Evolutionary conservation across 2,329 filamentous ascomycete genomes (phyloP).

Genomic region (Thermoascus crustaceus): DNA sequence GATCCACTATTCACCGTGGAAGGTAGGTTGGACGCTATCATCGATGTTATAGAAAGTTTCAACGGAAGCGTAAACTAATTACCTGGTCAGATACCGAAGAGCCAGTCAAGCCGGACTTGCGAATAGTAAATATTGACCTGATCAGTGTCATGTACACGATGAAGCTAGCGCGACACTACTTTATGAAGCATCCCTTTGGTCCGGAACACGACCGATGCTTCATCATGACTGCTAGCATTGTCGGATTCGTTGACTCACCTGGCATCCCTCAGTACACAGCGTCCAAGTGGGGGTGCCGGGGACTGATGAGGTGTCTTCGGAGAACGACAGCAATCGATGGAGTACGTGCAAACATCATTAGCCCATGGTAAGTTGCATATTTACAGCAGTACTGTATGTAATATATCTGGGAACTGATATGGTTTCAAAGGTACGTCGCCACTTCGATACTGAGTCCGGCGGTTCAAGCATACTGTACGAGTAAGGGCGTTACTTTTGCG

Average conservation of each 20-base stretch:
- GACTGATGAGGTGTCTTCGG: background rate
- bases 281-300: background rate
- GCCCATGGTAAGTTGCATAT: background rate
- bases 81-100: background rate
- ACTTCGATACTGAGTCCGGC: background rate
- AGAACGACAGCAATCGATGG: background rate
- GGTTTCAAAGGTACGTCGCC: background rate
- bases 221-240: background rate
- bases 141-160: background rate
- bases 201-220: background rate
- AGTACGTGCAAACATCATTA: background rate
- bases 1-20: slow-evolving; percentile 10
- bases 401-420: background rate
- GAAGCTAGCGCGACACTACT: background rate
- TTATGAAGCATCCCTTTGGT: background rate
- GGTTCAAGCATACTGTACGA: background rate
- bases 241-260: background rate
- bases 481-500: background rate
- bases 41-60: background rate
- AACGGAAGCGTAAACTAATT: background rate
- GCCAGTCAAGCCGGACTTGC: background rate
- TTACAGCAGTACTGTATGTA: background rate
- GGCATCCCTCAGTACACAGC: background rate
- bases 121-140: background rate
- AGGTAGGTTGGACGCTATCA: background rate